Evolutionary conservation across 2,329 filamentous ascomycete genomes (phyloP).

Genomic region (Cladobotryum mycophilum): DNA sequence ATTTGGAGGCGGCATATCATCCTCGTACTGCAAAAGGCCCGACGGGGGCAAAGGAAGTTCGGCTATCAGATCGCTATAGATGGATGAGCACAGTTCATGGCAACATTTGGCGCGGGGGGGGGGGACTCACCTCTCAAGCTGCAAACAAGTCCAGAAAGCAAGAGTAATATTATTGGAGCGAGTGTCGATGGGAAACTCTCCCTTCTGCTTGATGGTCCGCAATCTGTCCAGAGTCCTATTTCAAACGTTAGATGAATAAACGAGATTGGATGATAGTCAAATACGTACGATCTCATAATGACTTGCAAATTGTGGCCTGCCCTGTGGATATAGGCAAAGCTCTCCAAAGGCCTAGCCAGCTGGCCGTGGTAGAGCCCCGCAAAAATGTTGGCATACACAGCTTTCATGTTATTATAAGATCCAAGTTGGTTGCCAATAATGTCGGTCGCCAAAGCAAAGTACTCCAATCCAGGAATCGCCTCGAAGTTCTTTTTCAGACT

Average conservation of each 20-base stretch:
- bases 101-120: too few species aligned
- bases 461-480: slow-evolving; percentile 80
- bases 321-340: slow-evolving; percentile 57
- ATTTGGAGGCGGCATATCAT: slow-evolving; percentile 62
- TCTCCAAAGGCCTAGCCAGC: slow-evolving; percentile 78
- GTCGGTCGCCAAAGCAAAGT: slow-evolving; percentile 79
- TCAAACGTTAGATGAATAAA: neutral
- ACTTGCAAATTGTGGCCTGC: slow-evolving; percentile 58
- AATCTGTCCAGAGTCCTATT: slow-evolving; percentile 45
- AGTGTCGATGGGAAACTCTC: slow-evolving; percentile 35
- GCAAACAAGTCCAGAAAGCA: slow-evolving; percentile 89
- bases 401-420: slow-evolving; percentile 70
- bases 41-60: slow-evolving; percentile 65
- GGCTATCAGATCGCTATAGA: slow-evolving; percentile 76
- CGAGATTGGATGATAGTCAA: neutral
- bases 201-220: slow-evolving; percentile 32
- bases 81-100: slow-evolving; percentile 7
- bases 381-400: slow-evolving; percentile 79
- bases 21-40: slow-evolving; percentile 54
- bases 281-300: slow-evolving; percentile 67
- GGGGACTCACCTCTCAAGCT: slow-evolving; percentile 69
- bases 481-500: slow-evolving; percentile 61
- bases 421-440: slow-evolving; percentile 79
- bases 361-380: slow-evolving; percentile 87
- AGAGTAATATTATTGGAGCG: slow-evolving; percentile 59